Evolutionary conservation across 148 eudicot genomes (phyloP), one percentile per base, ranked within the genome.

Genomic region (Agrostemma githago): DNA sequence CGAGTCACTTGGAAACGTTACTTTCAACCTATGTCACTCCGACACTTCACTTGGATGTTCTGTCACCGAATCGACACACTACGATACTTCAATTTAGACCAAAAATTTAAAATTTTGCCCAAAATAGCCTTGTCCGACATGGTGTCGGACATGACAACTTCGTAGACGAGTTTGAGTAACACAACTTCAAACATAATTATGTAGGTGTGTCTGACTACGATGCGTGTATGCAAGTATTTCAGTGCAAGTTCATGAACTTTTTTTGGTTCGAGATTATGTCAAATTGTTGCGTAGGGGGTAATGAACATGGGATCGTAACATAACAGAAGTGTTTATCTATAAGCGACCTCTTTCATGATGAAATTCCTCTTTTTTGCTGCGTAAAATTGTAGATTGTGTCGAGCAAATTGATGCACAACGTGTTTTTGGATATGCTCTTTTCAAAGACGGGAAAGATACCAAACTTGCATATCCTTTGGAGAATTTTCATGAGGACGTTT

Each of bases 401-500:
- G 90, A 88, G 73, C 42, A 88, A 66, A 92, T 92, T 59, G 97
- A 92, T 84, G 83, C 97, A 48, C 97, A 92, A 68, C 73, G 86
- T 61, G 90, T 92, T 65, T 88, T 82, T 78, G 97, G 97, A 8
- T 91, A 88, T 80, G 97, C 93, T 44, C 84, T 91, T 20, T 91
- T 87, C 83, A 91, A 89, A 79, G 97, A 89, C 72, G 97, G 97
- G 71, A 92, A 71, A 82, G 76, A 84, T 46, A 88, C 94, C 6
- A 75, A 78, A 16, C 92, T 92, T 66, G 84, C 94, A 40, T 92
- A 92, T 69, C 97, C 97, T 19, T 38, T 92, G 76, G 90, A 92
- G 63, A 86, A 92, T 37, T 89, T 92, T 78, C 90, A 92, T 80
- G 72, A 85, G 0, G 92, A 92, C 76, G 92, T 92, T 54, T 81